Base-by-base conservation (phyloP, 306 rosid genomes). In the Trichosanthes truncata region DNA sequence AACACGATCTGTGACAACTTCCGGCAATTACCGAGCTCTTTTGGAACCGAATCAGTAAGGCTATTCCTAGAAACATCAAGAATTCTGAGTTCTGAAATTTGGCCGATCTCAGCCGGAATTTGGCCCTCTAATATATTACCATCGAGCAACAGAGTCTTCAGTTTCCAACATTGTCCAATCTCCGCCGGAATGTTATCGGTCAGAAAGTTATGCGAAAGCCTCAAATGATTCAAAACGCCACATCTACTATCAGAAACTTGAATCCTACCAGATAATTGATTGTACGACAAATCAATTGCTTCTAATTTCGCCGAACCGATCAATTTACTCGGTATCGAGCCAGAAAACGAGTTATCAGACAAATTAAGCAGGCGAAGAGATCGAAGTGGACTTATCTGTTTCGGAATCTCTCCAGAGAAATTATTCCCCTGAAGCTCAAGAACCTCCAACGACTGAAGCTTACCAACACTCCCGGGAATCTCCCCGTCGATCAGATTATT, bases 41-140 rank as follows among this genome's bases (percentile, higher is more conserved):
- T 81, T 0, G 92, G 95, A 18, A 90, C 81, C 79, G 80, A 83
- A 21, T 82, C 86, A 0, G 91, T 90, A 40, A 90, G 85, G 31
- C 90, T 88, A 75, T 90, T 90, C 78, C 92, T 83, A 48, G 95
- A 90, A 83, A 90, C 88, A 86, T 90, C 95, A 90, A 72, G 84
- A 83, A 86, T 79, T 55, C 87, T 82, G 20, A 90, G 95, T 52
- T 88, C 91, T 33, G 67, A 81, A 33, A 69, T 31, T 61, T 25
- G 17, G 40, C 92, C 95, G 53, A 90, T 86, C 84, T 82, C 85
- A 23, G 79, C 17, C 60, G 92, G 95, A 56, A 90, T 86, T 40
- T 68, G 60, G 26, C 95, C 95, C 21, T 87, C 89, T 68, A 90
- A 86, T 23, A 89, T 80, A 53, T 90, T 90, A 55, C 91, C 88